Percentiles rank a stretch among this genome's conserved stretches.
Conservation (phyloP, 108 stramenopile genomes). For the Fistulifera solaris region DNA sequence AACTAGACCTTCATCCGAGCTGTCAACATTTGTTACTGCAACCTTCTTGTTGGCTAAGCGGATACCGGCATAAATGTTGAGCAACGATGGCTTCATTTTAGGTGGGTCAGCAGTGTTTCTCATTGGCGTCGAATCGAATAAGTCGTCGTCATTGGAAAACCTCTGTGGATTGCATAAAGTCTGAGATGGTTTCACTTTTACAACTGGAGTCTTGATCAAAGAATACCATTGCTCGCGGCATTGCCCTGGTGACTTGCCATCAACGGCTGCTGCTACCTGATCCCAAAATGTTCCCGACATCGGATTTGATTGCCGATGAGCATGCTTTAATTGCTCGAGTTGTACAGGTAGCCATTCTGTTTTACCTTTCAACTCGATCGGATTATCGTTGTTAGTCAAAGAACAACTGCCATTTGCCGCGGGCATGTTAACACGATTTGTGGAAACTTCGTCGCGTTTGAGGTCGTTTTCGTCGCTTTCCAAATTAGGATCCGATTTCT, state of each 20-base stretch:
- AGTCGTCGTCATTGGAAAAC: slow-evolving; percentile 24
- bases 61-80: slow-evolving; percentile 22
- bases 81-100: slow-evolving; percentile 3
- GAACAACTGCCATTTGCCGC: no score
- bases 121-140: slow-evolving; percentile 44
- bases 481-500: no score
- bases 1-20: neutral
- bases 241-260: slow-evolving; percentile 24
- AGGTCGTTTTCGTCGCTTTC: no score
- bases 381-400: slow-evolving; percentile 1
- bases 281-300: slow-evolving; percentile 45
- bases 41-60: slow-evolving; percentile 5
- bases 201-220: slow-evolving; percentile 1
- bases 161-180: neutral
- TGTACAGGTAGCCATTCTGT: slow-evolving; percentile 10
- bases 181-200: neutral
- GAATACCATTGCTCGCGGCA: slow-evolving; percentile 44
- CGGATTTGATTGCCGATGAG: slow-evolving; percentile 34
- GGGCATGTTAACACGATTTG: no score
- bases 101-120: neutral
- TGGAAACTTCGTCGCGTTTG: no score
- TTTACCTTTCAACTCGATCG: neutral
- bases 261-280: slow-evolving; percentile 28
- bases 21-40: neutral
- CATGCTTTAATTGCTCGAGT: slow-evolving; percentile 12